Evolutionary conservation across 441 rosid species (phyloP), one percentile per base, ranked within the genome.

Genomic region (Metrosideros polymorpha): DNA sequence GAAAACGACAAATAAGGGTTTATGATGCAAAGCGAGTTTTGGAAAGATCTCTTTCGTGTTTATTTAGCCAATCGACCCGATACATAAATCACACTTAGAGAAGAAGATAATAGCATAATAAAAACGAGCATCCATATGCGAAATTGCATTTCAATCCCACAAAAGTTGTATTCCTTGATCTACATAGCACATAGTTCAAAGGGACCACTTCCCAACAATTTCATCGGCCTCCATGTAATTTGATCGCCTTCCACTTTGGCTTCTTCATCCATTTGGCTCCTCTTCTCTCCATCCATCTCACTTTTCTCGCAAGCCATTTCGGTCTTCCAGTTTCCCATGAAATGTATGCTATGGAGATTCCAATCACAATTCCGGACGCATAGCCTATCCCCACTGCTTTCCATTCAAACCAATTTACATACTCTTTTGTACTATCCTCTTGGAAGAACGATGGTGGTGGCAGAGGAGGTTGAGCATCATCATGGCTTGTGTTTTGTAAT

Each of bases 41-140:
- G 17, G 54, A 9, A 54, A 54, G 6, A 54, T n/a, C 57, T 54
- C 57, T 6, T 54, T 54, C 6, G 0, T 54, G 57, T 54, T 54
- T 9, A 54, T 54, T 4, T 22, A 0, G 10, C 1, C n/a, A 54
- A 1, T 54, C 5, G 12, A 54, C 12, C n/a, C 5, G 1, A 54
- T 54, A 4, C 1, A 24, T 0, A 54, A 54, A 54, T 54, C 4
- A 24, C n/a, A 54, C 17, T 54, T 54, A 24, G 2, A 24, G 57
- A 54, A 54, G n/a, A 24, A 54, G 2, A 54, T 9, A n/a, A 54
- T 10, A 54, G 1, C 3, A 0, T 9, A 55, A 59, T 14, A 22
- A 6, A 29, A 6, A 6, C 18, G 3, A 14, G 35, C 2, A 29
- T 29, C 19, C 35, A n/a, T 6, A 59, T 0, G 0, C 4, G 2